phyloP scores from a whole-genome alignment of 2,329 filamentous ascomycete genomes.

The Aureobasidium mangrovei region DNA sequence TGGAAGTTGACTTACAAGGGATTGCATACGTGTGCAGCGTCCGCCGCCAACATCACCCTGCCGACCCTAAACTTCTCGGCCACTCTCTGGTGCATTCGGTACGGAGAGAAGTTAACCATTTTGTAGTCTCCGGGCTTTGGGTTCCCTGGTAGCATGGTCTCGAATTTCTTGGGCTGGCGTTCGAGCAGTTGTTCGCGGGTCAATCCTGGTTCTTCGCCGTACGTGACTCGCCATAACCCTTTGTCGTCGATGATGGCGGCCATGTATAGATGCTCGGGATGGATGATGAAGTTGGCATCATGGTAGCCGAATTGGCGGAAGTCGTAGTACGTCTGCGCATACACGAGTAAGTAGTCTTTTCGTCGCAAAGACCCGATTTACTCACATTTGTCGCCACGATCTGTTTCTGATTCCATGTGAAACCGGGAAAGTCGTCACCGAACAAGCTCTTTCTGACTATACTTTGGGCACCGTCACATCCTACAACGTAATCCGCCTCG shows the following conservation, averaged over 20 bases:
- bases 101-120: slow-evolving; percentile 31
- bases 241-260: slow-evolving; percentile 22
- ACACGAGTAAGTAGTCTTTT: neutral
- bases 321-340: slow-evolving; percentile 23
- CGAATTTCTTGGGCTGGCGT: slow-evolving; percentile 21
- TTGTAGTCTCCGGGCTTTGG: slow-evolving; percentile 25
- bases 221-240: slow-evolving; percentile 34
- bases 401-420: slow-evolving; percentile 16
- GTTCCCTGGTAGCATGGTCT: slow-evolving; percentile 20
- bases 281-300: slow-evolving; percentile 35
- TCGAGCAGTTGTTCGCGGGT: slow-evolving; percentile 20
- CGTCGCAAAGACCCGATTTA: neutral
- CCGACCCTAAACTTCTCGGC: slow-evolving; percentile 27
- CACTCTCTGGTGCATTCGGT: slow-evolving; percentile 33
- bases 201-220: slow-evolving; percentile 29
- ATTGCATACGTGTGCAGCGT: slow-evolving; percentile 32
- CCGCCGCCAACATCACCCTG: slow-evolving; percentile 30
- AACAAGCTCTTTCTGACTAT: slow-evolving; percentile 19
- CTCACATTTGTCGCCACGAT: slow-evolving; percentile 18
- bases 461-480: slow-evolving; percentile 20
- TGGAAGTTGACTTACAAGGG: slow-evolving; percentile 18
- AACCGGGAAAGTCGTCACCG: slow-evolving; percentile 21
- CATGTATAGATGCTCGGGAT: slow-evolving; percentile 27
- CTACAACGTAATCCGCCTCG: slow-evolving; percentile 19
- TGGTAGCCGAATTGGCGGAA: slow-evolving; percentile 31